Base-by-base conservation (phyloP, 202 grass and related monocot genomes). In the Setaria italica region DNA sequence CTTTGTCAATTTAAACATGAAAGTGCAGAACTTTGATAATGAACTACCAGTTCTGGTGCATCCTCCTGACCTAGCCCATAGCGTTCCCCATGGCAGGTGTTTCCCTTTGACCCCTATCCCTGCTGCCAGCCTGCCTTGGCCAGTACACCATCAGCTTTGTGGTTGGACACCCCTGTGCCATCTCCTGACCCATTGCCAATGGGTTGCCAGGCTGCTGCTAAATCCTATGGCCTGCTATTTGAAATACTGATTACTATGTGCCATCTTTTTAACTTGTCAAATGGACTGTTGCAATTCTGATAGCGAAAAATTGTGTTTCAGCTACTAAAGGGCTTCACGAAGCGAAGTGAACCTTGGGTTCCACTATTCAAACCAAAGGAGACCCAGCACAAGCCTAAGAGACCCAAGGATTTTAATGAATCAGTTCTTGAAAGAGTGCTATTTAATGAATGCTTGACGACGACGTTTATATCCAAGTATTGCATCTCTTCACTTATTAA, bases 281-380 rank as follows among this genome's bases (percentile, higher is more conserved):
- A 72, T 16, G 21, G 21, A 7, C 7, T 72, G 29, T 48, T 72
- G 6, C 46, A 72, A 33, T 72, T 72, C 46, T 72, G 6, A 72
- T 50, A 32, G 45, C 21, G 10, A 72, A 50, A 72, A 33, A 33
- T 50, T 25, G 2, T 72, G 45, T 72, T 72, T 49, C 46, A 72
- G 70, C 46, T 72, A 50, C 46, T 72, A 49, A 15, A 72, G 70
- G 25, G 2, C 3, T 72, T 72, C 45, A 0, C 19, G 15, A 54
- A 74, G 50, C 30, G 0, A 74, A 74, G 76, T 89, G 21, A 73
- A 43, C 94, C 94, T 4, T 97, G 94, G 91, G 62, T 73, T 67
- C 53, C 32, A 71, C 33, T 37, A 78, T 70, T 70, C 34, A 47
- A 59, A 68, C 63, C 77, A 39, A 43, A 74, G 42, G 72, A 48